Evolutionary conservation across 2,329 filamentous ascomycete species (phyloP), one percentile per base, ranked within the genome.

Genomic region (Cryoendolithus antarcticus): DNA sequence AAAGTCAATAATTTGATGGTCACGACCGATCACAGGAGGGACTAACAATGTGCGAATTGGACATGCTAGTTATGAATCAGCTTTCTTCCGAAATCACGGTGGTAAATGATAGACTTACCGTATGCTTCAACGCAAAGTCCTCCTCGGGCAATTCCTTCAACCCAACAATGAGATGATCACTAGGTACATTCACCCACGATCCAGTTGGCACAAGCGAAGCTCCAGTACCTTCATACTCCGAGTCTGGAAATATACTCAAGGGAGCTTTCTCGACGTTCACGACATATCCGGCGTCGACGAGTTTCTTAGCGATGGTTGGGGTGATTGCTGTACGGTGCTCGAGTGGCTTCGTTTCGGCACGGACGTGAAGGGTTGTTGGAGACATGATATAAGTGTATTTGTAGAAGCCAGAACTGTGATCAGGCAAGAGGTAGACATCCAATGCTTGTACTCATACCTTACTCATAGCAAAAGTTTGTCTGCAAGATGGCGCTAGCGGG

Each of bases 41-140:
- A 44, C 51, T 40, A 21, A 54, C 56, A 60, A 37, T 62, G 59
- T 13, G 58, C 58, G 42, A 61, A 61, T 44, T 60, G 58, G 7
- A 61, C 56, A 41, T 60, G 58, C 48, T 54, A 32, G 13, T 38
- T 4, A 9, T 19, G 30, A 12, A 31, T 40, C 38, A 40, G 39
- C 12, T 32, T 3, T 6, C 7, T 3, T 13, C 12, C 3, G 19
- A 37, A 7, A 30, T 10, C 1, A 36, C 9, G 3, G 19, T 13
- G 11, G 12, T 36, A 10, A 24, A 31, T 29, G 11, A 41, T 31
- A 12, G 24, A 41, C 46, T 34, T 44, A 52, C 50, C 15, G 75
- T 75, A 57, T 89, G 82, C 65, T 80, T 75, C 38, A 86, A 72
- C 32, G 81, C 78, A 41, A 61, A 77, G 44, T 75, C 72, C 55